Percentiles rank a stretch among this genome's conserved stretches.
Evolutionary conservation across 1,139 yeast species (phyloP).

Genomic region (Blastobotrys persicus): DNA sequence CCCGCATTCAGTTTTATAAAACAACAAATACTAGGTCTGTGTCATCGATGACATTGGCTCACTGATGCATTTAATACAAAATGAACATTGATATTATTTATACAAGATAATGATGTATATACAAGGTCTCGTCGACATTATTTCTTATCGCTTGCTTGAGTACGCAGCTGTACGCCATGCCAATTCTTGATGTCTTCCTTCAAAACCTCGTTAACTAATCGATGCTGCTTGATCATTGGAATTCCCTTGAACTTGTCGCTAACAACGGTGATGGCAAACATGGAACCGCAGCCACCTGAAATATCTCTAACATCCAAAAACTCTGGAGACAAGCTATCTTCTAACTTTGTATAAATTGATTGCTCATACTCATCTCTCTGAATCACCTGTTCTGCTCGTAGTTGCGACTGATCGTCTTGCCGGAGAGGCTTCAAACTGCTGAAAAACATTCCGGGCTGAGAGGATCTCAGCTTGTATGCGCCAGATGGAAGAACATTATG

Average conservation of each 20-base stretch:
- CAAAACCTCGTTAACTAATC: constrained; percentile 76
- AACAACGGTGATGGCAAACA: constrained; percentile 85
- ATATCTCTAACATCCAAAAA: constrained; percentile 70
- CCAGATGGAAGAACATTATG: background rate
- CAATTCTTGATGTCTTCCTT: constrained; percentile 85
- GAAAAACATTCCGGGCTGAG: background rate
- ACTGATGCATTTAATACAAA: no score
- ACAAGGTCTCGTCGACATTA: background rate
- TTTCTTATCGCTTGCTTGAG: constrained; percentile 34
- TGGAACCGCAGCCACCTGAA: constrained; percentile 96
- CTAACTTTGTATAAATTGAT: constrained; percentile 57
- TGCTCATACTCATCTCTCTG: constrained; percentile 59
- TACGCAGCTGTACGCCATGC: constrained; percentile 91
- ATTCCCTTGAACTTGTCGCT: constrained; percentile 74
- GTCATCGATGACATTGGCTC: no score
- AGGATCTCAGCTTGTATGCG: background rate
- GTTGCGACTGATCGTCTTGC: background rate
- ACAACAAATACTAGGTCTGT: no score
- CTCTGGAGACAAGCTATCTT: constrained; percentile 54
- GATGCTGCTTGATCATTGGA: constrained; percentile 85
- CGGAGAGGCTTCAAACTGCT: background rate
- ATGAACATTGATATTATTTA: no score
- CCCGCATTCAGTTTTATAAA: no score
- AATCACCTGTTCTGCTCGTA: background rate
- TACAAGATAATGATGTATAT: background rate